phyloP scores from a whole-genome alignment of 257 asterid species.

The Penstemon davidsonii region DNA sequence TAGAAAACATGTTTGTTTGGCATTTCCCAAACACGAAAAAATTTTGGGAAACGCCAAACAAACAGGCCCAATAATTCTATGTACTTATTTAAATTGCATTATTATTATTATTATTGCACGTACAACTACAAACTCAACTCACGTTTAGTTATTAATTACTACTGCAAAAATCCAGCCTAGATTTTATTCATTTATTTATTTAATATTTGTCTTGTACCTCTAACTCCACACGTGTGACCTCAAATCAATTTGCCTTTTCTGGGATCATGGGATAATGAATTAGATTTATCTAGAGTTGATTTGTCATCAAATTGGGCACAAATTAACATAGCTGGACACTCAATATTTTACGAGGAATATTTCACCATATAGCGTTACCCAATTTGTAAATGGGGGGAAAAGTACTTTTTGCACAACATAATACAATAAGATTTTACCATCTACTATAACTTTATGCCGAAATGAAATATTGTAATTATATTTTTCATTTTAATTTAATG shows the following conservation, averaged over 20 bases:
- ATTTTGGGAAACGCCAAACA: too few relatives aligned
- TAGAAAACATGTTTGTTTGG: too few relatives aligned
- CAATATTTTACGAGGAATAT: constrained; percentile 24
- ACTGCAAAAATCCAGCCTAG: background rate
- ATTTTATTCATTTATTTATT: background rate
- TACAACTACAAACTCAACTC: background rate
- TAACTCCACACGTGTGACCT: too few relatives aligned
- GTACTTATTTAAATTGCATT: too few relatives aligned
- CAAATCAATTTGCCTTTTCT: too few relatives aligned
- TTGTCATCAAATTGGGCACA: constrained; percentile 29
- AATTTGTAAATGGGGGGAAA: constrained; percentile 2
- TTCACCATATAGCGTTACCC: constrained; percentile 19
- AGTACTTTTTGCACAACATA: constrained; percentile 19
- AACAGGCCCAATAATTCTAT: too few relatives aligned
- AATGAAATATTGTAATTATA: too few relatives aligned
- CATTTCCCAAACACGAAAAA: too few relatives aligned
- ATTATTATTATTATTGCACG: constrained; percentile 25
- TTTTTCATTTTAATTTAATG: too few relatives aligned
- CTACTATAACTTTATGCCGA: constrained; percentile 11
- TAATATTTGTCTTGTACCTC: too few relatives aligned
- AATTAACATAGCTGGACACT: constrained; percentile 30
- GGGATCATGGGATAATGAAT: too few relatives aligned
- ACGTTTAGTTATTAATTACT: background rate
- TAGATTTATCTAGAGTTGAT: constrained; percentile 33
- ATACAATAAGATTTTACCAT: constrained; percentile 19